These are phyloP conservation scores for Coniochaeta sp. DNA, from an alignment of 2,329 filamentous ascomycete genomes.

Conservation along the genomic window DNA sequence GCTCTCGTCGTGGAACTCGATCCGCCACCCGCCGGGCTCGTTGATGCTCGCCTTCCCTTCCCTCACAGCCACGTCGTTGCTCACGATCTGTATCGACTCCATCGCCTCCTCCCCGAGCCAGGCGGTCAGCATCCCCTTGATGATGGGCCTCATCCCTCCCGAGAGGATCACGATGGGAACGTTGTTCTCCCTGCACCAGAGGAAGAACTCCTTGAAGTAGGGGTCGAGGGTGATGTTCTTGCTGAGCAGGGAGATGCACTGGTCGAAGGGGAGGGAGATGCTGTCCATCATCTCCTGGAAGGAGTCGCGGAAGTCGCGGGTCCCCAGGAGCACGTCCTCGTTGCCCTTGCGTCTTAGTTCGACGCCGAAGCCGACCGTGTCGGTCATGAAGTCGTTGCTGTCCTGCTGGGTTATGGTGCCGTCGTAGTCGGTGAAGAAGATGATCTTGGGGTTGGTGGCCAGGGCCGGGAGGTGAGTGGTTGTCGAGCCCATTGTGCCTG, in stretches of 20 bases:
- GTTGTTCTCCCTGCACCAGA: conserved; percentile 73
- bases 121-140: conserved; percentile 71
- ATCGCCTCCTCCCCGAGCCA: conserved; percentile 70
- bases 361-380: conserved; percentile 79
- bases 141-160: conserved; percentile 88
- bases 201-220: conserved; percentile 78
- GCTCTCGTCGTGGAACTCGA: conserved; percentile 81
- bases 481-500: conserved; percentile 4
- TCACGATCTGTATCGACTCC: conserved; percentile 78
- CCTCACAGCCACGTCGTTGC: conserved; percentile 66
- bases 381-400: conserved; percentile 68
- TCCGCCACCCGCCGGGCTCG: conserved; percentile 76
- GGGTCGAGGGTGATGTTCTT: conserved; percentile 85
- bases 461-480: conserved; percentile 45
- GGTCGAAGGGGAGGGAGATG: conserved; percentile 68
- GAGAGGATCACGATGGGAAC: conserved; percentile 89
- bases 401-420: conserved; percentile 79
- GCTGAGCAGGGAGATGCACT: conserved; percentile 73
- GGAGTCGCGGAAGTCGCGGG: conserved; percentile 70
- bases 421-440: conserved; percentile 99
- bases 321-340: conserved; percentile 64
- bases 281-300: conserved; percentile 92
- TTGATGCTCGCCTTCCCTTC: conserved; percentile 68
- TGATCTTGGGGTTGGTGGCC: conserved; percentile 70
- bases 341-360: conserved; percentile 67